Conservation (phyloP, 2,329 filamentous ascomycete species). For the Aspergillus ibericus region DNA sequence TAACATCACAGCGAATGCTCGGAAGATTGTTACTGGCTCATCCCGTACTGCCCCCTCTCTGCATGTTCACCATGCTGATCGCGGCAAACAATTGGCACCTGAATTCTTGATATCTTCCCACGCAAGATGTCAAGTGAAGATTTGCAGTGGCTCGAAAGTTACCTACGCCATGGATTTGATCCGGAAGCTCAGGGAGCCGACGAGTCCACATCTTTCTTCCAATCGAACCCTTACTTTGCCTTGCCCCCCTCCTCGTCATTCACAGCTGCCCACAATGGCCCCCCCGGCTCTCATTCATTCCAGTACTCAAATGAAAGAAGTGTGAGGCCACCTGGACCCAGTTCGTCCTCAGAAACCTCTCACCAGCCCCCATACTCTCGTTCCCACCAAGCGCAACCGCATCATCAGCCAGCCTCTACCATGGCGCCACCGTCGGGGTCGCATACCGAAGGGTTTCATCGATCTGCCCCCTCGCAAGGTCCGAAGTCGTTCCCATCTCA, state of each 20-base stretch:
- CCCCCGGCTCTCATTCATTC: not conserved
- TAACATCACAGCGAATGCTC: not conserved
- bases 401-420: not conserved
- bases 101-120: not conserved
- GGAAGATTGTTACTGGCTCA: not conserved
- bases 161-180: conserved; percentile 6
- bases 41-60: too few relatives aligned
- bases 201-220: not conserved
- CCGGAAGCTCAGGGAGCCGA: conserved; percentile 4
- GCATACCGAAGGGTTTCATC: not conserved
- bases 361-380: not conserved
- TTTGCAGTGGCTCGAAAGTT: conserved; percentile 20
- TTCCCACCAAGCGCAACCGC: not conserved
- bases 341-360: not conserved
- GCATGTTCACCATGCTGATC: not conserved
- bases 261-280: not conserved
- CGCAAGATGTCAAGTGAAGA: conserved; percentile 21
- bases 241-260: not conserved
- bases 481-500: not conserved
- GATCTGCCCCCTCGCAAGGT: not conserved
- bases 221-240: conserved; percentile 1
- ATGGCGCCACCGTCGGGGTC: not conserved
- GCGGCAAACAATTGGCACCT: not conserved
- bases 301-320: conserved; percentile 1
- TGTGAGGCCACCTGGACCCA: not conserved